Base-by-base conservation (phyloP, 176 grass and related monocot genomes). In the Oryza officinalis region DNA sequence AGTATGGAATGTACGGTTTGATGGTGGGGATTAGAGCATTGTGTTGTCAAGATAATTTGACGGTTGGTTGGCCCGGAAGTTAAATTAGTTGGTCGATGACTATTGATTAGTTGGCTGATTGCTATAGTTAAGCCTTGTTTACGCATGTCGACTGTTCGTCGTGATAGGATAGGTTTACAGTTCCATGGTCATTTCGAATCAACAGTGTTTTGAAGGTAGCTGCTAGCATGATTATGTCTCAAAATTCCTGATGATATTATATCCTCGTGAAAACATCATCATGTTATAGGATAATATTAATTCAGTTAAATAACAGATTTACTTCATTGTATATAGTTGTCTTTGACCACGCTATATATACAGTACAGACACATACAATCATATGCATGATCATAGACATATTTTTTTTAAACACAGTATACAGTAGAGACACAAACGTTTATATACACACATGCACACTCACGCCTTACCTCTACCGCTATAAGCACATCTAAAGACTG, bases 71-170 rank as follows among this genome's bases (percentile, higher is more conserved):
- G 37, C 12, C 13, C 10, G 40, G 27, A 83, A 47, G 69, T 65
- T 83, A 69, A 72, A 46, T 74, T 67, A 87, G 78, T 75, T 81
- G 71, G 28, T 46, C 40, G 11, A 60, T 76, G 35, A 68, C 31
- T 41, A 41, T 17, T 41, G 43, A 63, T 83, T 88, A 45, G 67
- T 67, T 73, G 80, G 20, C 10, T 32, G 63, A 75, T 89, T 72
- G 50, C 61, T 60, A 54, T 57, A 74, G 69, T 72, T 67, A 68
- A 71, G 54, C 54, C 87, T 77, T 89, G 87, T 71, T 44, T 49
- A 85, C 65, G 41, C 72, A 22, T 80, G 40, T 41, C 40, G 63
- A 64, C 67, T 31, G 49, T 26, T 69, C 57, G 57, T 11, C n/a
- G 22, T 61, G 57, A 61, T 25, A 25, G 57, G 57, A 61, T 61